Conservation (phyloP, 2,329 filamentous ascomycete species). For the Trichoderma oligosporum region DNA sequence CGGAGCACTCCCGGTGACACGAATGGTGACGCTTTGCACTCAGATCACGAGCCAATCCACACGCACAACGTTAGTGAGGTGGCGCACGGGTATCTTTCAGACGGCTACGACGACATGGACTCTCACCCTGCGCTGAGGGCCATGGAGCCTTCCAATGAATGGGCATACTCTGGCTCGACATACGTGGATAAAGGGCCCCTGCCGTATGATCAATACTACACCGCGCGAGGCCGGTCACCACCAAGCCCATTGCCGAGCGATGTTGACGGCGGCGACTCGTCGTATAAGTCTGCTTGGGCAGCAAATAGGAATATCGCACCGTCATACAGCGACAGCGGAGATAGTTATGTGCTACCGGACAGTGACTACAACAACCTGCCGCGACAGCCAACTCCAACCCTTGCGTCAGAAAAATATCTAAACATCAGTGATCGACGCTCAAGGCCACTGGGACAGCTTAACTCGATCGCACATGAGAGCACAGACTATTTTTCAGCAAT, state of each 20-base stretch:
- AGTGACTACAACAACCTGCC: not conserved
- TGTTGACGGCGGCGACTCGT: conserved; percentile 35
- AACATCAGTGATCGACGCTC: conserved; percentile 14
- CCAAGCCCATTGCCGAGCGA: conserved; percentile 49
- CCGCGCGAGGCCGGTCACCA: conserved; percentile 51
- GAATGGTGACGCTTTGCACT: conserved; percentile 22
- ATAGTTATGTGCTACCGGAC: conserved; percentile 24
- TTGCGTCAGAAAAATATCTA: conserved; percentile 13
- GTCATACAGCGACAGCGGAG: conserved; percentile 37
- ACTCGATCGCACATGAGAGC: not conserved
- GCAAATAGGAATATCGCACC: conserved; percentile 38
- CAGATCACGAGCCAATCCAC: conserved; percentile 33
- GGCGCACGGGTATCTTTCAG: conserved; percentile 38
- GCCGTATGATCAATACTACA: conserved; percentile 44
- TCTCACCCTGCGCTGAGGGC: conserved; percentile 38
- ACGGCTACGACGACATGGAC: conserved; percentile 34
- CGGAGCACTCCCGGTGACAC: conserved; percentile 19
- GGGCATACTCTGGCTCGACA: conserved; percentile 40
- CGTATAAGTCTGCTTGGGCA: conserved; percentile 36
- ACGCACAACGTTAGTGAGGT: conserved; percentile 41
- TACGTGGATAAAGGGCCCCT: conserved; percentile 36
- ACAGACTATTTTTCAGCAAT: conserved; percentile 6
- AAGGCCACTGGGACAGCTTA: not conserved
- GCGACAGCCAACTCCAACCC: conserved; percentile 20
- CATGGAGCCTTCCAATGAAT: conserved; percentile 42